Percentiles rank a stretch among this genome's conserved stretches.
These are phyloP conservation scores for Cystobasidiaceae sp. DNA, from an alignment of 1,284 basidiomycete genomes.

Conservation along the genomic window DNA sequence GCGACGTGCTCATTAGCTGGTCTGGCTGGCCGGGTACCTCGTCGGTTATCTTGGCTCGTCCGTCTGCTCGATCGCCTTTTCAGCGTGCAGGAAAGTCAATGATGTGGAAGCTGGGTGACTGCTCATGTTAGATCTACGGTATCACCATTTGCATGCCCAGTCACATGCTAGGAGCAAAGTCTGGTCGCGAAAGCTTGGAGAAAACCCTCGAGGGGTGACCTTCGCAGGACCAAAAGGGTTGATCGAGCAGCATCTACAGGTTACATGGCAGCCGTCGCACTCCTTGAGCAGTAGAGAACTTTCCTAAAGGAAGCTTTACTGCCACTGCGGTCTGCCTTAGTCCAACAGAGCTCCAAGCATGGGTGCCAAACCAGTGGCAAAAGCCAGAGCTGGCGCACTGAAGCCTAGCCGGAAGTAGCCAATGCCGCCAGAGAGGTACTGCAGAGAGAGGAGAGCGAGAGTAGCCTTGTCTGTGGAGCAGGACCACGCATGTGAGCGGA, in stretches of 20 bases:
- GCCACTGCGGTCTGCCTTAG: too few species aligned
- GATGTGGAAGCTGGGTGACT: background rate
- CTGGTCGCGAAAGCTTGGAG: too few species aligned
- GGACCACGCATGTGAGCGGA: background rate
- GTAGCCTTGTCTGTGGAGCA: slow-evolving; percentile 26
- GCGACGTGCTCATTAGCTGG: too few species aligned
- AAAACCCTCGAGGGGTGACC: too few species aligned
- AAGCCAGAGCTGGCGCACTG: slow-evolving; percentile 12
- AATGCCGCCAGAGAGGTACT: slow-evolving; percentile 15
- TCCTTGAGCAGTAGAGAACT: too few species aligned
- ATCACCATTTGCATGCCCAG: too few species aligned
- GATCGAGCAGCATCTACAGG: too few species aligned
- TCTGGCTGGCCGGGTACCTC: slow-evolving; percentile 8
- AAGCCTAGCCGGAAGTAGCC: slow-evolving; percentile 9
- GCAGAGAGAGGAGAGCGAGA: slow-evolving; percentile 14
- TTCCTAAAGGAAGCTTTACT: too few species aligned
- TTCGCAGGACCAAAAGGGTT: too few species aligned
- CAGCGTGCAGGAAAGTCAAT: background rate
- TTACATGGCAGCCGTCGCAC: too few species aligned
- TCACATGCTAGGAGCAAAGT: too few species aligned
- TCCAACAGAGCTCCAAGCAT: slow-evolving; percentile 25
- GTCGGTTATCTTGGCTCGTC: slow-evolving; percentile 10
- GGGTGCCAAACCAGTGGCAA: slow-evolving; percentile 7
- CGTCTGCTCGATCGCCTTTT: background rate
- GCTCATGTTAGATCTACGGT: too few species aligned